phyloP scores from a whole-genome alignment of 495 filamentous ascomycete species.

The Penicillium canescens region DNA sequence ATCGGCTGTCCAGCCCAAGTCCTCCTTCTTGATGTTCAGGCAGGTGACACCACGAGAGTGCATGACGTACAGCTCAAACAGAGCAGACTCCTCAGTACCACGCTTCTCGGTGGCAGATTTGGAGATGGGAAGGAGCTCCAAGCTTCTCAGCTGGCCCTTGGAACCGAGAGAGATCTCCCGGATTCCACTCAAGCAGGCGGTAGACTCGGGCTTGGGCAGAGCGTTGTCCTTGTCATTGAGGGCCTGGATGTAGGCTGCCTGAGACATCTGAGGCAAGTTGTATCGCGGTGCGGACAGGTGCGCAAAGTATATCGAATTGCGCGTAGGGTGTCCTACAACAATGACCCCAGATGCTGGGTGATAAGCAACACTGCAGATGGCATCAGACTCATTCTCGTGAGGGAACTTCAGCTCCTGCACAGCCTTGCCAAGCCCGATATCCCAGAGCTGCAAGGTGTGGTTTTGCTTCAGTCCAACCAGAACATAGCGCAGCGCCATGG shows the following conservation, averaged over 20 bases:
- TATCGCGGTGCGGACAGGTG: conserved; percentile 93
- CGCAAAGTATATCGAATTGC: conserved; percentile 96
- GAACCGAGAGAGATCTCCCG: conserved; percentile 89
- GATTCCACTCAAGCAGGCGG: conserved; percentile 93
- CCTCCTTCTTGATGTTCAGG: conserved; percentile 77
- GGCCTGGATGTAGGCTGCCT: conserved; percentile 80
- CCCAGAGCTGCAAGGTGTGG: conserved; percentile 98
- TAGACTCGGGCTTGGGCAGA: conserved; percentile 83
- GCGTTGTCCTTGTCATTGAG: conserved; percentile 69
- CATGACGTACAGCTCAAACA: conserved; percentile 97
- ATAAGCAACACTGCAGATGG: conserved; percentile 93
- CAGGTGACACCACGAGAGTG: conserved; percentile 94
- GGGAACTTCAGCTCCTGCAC: conserved; percentile 97
- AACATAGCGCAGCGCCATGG: conserved; percentile 85
- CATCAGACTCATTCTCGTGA: conserved; percentile 94
- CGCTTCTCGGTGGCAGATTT: conserved; percentile 38
- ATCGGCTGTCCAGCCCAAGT: conserved; percentile 86
- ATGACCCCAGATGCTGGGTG: conserved; percentile 88
- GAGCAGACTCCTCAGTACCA: conserved; percentile 54
- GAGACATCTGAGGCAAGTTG: conserved; percentile 72
- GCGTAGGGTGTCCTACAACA: conserved; percentile 90
- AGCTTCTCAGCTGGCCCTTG: conserved; percentile 84
- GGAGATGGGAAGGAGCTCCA: conserved; percentile 76
- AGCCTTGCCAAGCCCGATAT: conserved; percentile 89
- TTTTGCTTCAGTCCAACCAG: conserved; percentile 99